phyloP scores from a whole-genome alignment of 805 yeast genomes.

The Brettanomyces naardenensis region DNA sequence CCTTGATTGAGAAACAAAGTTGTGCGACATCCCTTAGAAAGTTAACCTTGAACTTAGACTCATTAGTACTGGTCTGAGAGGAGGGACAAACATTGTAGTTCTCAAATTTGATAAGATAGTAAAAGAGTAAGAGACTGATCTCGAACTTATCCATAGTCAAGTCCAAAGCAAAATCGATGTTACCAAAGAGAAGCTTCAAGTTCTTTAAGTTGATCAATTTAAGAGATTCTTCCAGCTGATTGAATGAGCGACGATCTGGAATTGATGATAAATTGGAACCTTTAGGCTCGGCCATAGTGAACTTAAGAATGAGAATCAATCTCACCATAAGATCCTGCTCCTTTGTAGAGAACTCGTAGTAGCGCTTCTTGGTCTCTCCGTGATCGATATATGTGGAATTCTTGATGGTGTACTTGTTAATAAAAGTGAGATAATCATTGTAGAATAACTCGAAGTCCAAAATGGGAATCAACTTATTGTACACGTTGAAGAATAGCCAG shows the following conservation, averaged over 20 bases:
- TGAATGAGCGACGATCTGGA: constrained; percentile 21
- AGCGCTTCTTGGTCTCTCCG: constrained; percentile 32
- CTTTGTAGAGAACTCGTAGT: constrained; percentile 23
- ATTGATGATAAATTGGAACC: constrained; percentile 14
- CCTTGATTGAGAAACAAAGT: constrained; percentile 29
- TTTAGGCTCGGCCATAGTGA: constrained; percentile 33
- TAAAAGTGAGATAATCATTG: constrained; percentile 43
- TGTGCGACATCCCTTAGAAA: constrained; percentile 40
- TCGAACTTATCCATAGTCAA: constrained; percentile 41
- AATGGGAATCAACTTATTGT: constrained; percentile 46
- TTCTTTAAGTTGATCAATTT: constrained; percentile 28
- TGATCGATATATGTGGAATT: constrained; percentile 30
- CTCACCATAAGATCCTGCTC: constrained; percentile 37
- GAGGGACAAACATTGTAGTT: constrained; percentile 16
- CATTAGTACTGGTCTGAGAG: constrained; percentile 22
- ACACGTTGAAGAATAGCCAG: constrained; percentile 41
- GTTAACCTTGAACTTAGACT: constrained; percentile 20
- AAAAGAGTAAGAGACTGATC: constrained; percentile 39
- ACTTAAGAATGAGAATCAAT: constrained; percentile 46
- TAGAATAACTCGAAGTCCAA: constrained; percentile 46
- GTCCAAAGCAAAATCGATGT: constrained; percentile 37
- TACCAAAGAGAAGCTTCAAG: constrained; percentile 36
- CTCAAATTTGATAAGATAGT: constrained; percentile 36
- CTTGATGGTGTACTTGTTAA: constrained; percentile 28
- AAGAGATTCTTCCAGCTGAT: constrained; percentile 25